Evolutionary conservation across 257 asterid genomes (phyloP), one percentile per base, ranked within the genome.

Genomic region (Striga asiatica): DNA sequence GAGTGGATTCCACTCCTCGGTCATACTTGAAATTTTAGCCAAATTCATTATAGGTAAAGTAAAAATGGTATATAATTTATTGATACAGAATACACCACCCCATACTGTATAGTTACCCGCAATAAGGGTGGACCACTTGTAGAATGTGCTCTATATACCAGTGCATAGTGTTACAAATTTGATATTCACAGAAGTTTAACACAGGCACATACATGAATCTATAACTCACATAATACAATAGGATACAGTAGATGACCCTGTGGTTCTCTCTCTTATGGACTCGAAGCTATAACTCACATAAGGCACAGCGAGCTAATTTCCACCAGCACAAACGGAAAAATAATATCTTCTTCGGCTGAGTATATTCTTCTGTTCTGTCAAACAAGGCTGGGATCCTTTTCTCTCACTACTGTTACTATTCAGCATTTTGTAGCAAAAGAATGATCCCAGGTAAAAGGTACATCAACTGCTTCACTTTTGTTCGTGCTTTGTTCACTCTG

Each of bases 101-200:
- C n/a, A n/a, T n/a, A n/a, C n/a, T n/a, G n/a, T n/a, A n/a, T n/a
- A n/a, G n/a, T n/a, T n/a, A n/a, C n/a, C n/a, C n/a, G n/a, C n/a
- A n/a, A n/a, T n/a, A n/a, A n/a, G n/a, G n/a, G n/a, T n/a, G n/a
- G n/a, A n/a, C n/a, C n/a, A n/a, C n/a, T n/a, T n/a, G n/a, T n/a
- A n/a, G n/a, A n/a, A n/a, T n/a, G n/a, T 29, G 19, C 47, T 39
- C n/a, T 58, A 5, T 50, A 10, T 47, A 52, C 34, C 34, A 66
- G 17, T 54, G 46, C 31, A 58, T 42, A 67, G 5, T 38, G 64
- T 60, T 60, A 69, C 72, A 65, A 60, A 42, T 39, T 58, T 39
- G 14, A 58, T 42, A 51, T 68, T 68, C 79, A 73, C 75, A 68
- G 62, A 68, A 43, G 48, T 32, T 68, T 60, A 39, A 53, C 31